Base-by-base conservation (phyloP, 2,329 filamentous ascomycete genomes). In the Coniochaeta sp. region DNA sequence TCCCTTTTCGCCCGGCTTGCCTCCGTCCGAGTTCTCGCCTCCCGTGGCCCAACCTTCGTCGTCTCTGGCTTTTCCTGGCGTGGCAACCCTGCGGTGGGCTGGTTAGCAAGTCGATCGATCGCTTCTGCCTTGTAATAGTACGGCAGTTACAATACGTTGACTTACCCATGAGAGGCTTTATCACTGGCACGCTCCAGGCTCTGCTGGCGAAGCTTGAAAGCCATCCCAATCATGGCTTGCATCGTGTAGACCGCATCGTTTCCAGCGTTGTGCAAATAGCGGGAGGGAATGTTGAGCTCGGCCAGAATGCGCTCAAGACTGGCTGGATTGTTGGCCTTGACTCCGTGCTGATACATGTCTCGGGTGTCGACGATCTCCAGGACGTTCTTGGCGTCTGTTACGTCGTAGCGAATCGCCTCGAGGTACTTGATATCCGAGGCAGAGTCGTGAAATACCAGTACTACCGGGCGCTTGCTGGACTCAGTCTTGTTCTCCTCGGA, bases 171-270 rank as follows among this genome's bases (percentile, higher is more conserved):
- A 6, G 22, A 14, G 33, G 59, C 33, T 31, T 38, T 55, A 38
- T 63, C 47, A 9, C 57, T 56, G 2, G 64, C 63, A 26, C 62
- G 58, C 16, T 62, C 55, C 14, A 70, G 59, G 33, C 70, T 71
- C 52, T 61, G 55, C 57, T 67, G 59, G 1, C 75, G 71, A 28
- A 69, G 71, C 8, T 68, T 63, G 1, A 79, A 70, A 19, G 78
- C 80, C 62, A 91, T 81, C 6, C 77, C 83, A 7, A 96, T 71
- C 79, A 95, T 83, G 8, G 86, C 88, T 63, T 88, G 86, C 63
- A 96, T 74, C 0, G 91, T 93, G 70, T 89, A 95, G 1, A 86
- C 82, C 0, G 92, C 91, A 70, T 96, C 92, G 65, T 96, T 96
- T 1, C 92, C 87, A 0, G 88, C 92, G 68, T 96, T 96, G 73